A percentile compares a stretch with the other conserved stretches of the same genome.
Conservation (phyloP, 2,329 filamentous ascomycete species). For the Pseudogymnoascus sp. region DNA sequence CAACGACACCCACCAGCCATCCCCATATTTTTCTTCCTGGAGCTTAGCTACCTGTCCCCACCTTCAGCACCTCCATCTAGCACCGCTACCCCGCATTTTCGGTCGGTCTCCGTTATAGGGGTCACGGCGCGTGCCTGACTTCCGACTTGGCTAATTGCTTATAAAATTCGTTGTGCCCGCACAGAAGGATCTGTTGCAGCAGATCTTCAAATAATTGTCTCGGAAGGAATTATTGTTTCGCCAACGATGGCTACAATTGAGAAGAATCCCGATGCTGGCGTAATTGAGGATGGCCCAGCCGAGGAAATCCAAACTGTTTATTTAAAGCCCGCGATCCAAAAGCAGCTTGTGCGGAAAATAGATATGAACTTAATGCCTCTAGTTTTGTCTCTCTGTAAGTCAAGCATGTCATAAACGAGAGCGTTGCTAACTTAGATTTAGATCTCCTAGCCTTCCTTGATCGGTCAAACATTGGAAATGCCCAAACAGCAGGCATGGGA, state of each 20-base stretch:
- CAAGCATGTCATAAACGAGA: neutral
- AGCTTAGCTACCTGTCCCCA: neutral
- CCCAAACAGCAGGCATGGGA: constrained; percentile 44
- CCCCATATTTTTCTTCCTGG: neutral
- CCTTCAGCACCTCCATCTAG: neutral
- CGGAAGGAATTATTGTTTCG: neutral
- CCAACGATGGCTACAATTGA: neutral
- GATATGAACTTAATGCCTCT: constrained; percentile 46
- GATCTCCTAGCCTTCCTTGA: constrained; percentile 40
- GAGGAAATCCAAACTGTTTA: neutral
- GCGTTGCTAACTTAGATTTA: constrained; percentile 16
- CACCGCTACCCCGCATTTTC: neutral
- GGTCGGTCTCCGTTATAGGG: neutral
- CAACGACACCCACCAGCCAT: neutral
- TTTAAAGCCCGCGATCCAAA: constrained; percentile 30
- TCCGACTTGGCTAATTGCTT: neutral
- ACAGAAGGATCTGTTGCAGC: neutral
- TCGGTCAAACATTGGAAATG: constrained; percentile 45
- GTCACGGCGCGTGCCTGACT: neutral
- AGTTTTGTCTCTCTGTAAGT: constrained; percentile 19
- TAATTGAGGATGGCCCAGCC: neutral
- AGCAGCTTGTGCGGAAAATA: constrained; percentile 45
- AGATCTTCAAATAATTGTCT: neutral
- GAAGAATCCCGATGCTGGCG: neutral
- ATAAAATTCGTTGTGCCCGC: neutral